phyloP scores from a whole-genome alignment of 495 filamentous ascomycete species.

The Penicillium salamii region DNA sequence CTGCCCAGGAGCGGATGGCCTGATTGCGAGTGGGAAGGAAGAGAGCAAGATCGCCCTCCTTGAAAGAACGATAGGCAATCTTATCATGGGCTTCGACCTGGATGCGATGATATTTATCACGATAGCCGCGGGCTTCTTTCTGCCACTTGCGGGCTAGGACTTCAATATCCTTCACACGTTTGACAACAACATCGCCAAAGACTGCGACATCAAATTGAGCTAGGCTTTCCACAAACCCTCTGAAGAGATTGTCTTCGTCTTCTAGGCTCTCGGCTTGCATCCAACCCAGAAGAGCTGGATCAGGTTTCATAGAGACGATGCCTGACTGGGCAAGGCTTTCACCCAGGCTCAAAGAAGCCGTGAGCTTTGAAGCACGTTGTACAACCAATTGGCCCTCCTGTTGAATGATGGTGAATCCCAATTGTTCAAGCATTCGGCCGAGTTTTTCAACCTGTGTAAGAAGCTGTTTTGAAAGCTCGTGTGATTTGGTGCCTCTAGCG shows the following conservation, averaged over 20 bases:
- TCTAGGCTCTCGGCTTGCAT: constrained; percentile 63
- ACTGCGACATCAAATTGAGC: constrained; percentile 76
- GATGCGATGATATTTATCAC: constrained; percentile 79
- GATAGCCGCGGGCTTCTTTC: constrained; percentile 79
- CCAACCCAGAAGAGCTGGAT: constrained; percentile 74
- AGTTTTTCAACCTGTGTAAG: constrained; percentile 75
- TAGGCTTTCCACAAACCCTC: constrained; percentile 64
- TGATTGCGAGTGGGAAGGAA: constrained; percentile 95
- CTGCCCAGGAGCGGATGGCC: constrained; percentile 91
- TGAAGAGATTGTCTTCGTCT: constrained; percentile 67
- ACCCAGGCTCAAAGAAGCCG: constrained; percentile 53
- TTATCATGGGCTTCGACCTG: constrained; percentile 92
- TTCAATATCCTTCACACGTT: constrained; percentile 86
- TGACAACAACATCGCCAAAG: constrained; percentile 77
- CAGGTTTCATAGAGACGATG: constrained; percentile 49
- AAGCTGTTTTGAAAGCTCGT: constrained; percentile 78
- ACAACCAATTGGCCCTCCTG: constrained; percentile 72
- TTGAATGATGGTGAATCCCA: constrained; percentile 77
- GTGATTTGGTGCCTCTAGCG: constrained; percentile 63
- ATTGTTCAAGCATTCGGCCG: constrained; percentile 72
- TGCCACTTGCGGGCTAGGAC: constrained; percentile 85
- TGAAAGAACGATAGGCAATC: constrained; percentile 95
- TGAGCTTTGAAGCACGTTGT: constrained; percentile 69
- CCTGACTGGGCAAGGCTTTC: constrained; percentile 61
- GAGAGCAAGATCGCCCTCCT: constrained; percentile 91